A percentile compares a stretch with the other conserved stretches of the same genome.
These are phyloP conservation scores for Elasticomyces elasticus DNA, from an alignment of 495 filamentous ascomycete genomes.

Conservation along the genomic window DNA sequence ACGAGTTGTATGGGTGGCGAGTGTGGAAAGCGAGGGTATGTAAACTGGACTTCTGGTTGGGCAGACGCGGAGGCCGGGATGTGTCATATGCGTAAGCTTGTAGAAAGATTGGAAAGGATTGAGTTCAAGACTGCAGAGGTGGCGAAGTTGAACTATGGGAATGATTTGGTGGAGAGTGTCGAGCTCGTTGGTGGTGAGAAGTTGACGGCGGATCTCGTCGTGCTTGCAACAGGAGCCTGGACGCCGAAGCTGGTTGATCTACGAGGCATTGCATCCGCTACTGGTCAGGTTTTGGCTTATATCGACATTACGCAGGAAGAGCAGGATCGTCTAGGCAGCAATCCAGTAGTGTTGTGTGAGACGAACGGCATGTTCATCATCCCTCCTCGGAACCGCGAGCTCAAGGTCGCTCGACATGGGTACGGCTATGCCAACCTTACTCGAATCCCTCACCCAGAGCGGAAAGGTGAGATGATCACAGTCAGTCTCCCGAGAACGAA, in stretches of 20 bases:
- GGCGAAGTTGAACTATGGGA: conserved; percentile 33
- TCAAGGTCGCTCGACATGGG: conserved; percentile 76
- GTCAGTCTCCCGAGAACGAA: conserved; percentile 42
- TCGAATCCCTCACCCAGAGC: conserved; percentile 32
- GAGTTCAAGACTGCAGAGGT: conserved; percentile 55
- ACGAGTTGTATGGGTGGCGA: conserved; percentile 38
- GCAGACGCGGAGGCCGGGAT: conserved; percentile 69
- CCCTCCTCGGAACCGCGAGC: conserved; percentile 55
- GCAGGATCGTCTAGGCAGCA: conserved; percentile 47
- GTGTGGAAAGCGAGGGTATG: conserved; percentile 60
- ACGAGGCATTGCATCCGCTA: conserved; percentile 61
- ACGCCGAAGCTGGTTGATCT: conserved; percentile 66
- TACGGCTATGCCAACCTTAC: conserved; percentile 72
- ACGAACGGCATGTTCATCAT: conserved; percentile 74
- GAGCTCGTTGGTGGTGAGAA: conserved; percentile 41
- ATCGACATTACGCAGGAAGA: conserved; percentile 59
- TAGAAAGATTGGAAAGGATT: conserved; percentile 51
- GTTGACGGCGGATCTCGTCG: conserved; percentile 58
- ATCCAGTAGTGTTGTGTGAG: conserved; percentile 72
- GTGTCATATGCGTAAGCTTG: conserved; percentile 43
- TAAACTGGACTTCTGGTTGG: conserved; percentile 77
- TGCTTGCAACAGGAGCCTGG: conserved; percentile 85
- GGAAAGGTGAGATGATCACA: conserved; percentile 27
- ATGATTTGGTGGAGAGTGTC: conserved; percentile 40
- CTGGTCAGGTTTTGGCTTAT: conserved; percentile 74